Evolutionary conservation across 2,329 filamentous ascomycete species (phyloP), one percentile per base, ranked within the genome.

Genomic region (Cladobotryum mycophilum): DNA sequence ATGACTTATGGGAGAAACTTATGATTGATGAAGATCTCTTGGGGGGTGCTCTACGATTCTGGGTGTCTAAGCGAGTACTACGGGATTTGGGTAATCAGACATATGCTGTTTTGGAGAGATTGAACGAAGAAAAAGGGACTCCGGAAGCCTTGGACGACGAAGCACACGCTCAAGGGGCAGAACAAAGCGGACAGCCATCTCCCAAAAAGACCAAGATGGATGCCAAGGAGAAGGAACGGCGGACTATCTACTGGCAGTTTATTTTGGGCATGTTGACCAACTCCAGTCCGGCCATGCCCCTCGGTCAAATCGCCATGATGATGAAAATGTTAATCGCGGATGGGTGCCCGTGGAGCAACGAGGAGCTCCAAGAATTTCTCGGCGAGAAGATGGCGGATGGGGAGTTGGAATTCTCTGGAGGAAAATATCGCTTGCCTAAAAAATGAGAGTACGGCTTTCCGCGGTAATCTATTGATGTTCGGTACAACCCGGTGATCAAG

Each of bases 261-360:
- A 90, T 99, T 52, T 76, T 90, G 51, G 89, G 89, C 47, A 97
- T 99, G 93, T 73, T 99, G 68, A 96, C 89, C 55, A 96, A 96
- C 67, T 86, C 89, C 60, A 86, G 86, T 15, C 82, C 79, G 15
- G 70, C 86, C 25, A 93, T 96, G 88, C 85, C 88, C 46, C 72
- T 91, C 53, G 76, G 76, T 49, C 81, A 90, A 64, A 95, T 99
- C 57, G 79, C 84, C 8, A 95, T 91, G 85, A 96, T 97, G 89
- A 78, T 99, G 76, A 89, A 89, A 70, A 92, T 97, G 79, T 79
- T 92, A 52, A 83, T 96, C 47, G 81, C 88, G 0, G 89, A 89
- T 12, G 91, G 90, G 2, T 96, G 96, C 64, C 82, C 88, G 0
- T 96, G 89, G 78, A 89, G 86, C 55, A 88, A 88, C 61, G 91